phyloP scores from a whole-genome alignment of 2,329 filamentous ascomycete species.

The Fulvia fulva region DNA sequence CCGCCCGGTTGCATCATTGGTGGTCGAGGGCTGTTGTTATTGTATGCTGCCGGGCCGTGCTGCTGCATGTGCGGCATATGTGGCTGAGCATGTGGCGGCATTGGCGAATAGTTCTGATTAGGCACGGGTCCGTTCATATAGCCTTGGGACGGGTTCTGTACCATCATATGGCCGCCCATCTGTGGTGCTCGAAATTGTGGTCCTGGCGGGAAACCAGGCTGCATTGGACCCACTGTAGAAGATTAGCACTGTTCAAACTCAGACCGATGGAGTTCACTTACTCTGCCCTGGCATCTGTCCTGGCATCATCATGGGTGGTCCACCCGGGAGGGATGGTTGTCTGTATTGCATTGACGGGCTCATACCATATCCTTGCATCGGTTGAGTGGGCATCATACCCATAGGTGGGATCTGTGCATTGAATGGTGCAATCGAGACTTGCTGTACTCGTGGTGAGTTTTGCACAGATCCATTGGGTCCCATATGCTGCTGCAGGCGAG shows the following conservation, averaged over 20 bases:
- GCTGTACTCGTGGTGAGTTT: slow-evolving; percentile 74
- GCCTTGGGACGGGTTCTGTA: slow-evolving; percentile 64
- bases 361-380: slow-evolving; percentile 63
- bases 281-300: slow-evolving; percentile 23
- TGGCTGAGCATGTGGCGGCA: slow-evolving; percentile 62
- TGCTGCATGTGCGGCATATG: slow-evolving; percentile 43
- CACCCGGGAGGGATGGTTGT: slow-evolving; percentile 24
- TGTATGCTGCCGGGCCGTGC: slow-evolving; percentile 50
- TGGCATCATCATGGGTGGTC: slow-evolving; percentile 26
- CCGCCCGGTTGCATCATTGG: slow-evolving; percentile 93
- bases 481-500: slow-evolving; percentile 81
- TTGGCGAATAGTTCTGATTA: slow-evolving; percentile 70
- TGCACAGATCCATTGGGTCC: slow-evolving; percentile 70
- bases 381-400: slow-evolving; percentile 60
- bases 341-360: slow-evolving; percentile 57
- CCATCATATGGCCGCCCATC: slow-evolving; percentile 76
- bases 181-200: slow-evolving; percentile 19
- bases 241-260: slow-evolving; percentile 62
- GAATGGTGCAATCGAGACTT: slow-evolving; percentile 43
- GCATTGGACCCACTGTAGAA: slow-evolving; percentile 49
- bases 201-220: slow-evolving; percentile 19
- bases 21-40: slow-evolving; percentile 77
- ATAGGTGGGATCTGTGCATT: slow-evolving; percentile 49
- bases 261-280: slow-evolving; percentile 14
- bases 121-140: slow-evolving; percentile 67